Conservation (phyloP, 164 flowering plant species). For the Malania oleifera region DNA sequence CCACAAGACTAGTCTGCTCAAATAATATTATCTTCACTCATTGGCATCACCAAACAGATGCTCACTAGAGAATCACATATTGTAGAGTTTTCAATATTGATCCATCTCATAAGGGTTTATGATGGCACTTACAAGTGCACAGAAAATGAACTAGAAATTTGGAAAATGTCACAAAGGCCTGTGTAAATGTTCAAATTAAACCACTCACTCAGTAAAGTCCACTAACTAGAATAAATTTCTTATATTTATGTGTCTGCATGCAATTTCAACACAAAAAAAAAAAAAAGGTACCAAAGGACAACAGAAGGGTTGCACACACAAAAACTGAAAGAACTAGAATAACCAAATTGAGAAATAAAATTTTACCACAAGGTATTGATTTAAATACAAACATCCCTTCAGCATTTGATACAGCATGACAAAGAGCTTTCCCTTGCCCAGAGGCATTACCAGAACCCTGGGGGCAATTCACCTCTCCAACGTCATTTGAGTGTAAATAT, state of each 20-base stretch:
- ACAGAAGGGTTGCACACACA: neutral
- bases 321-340: neutral
- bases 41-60: no score
- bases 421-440: constrained; percentile 64
- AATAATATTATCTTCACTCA: no score
- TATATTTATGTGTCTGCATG: no score
- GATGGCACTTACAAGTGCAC: no score
- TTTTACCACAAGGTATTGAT: constrained; percentile 86
- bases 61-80: no score
- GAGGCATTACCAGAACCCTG: constrained; percentile 67
- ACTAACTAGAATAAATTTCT: neutral
- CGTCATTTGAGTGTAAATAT: constrained; percentile 79
- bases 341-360: constrained; percentile 1
- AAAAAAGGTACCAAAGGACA: neutral
- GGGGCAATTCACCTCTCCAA: constrained; percentile 69
- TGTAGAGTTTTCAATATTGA: no score
- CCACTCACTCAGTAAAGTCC: neutral
- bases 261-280: neutral
- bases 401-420: constrained; percentile 89
- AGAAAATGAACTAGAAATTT: no score
- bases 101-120: no score
- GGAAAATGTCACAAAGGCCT: no score
- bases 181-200: no score
- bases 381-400: constrained; percentile 77
- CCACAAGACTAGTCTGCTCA: no score